Evolutionary conservation across 2,329 filamentous ascomycete species (phyloP), one percentile per base, ranked within the genome.

Genomic region (Ophiostoma perfectum): DNA sequence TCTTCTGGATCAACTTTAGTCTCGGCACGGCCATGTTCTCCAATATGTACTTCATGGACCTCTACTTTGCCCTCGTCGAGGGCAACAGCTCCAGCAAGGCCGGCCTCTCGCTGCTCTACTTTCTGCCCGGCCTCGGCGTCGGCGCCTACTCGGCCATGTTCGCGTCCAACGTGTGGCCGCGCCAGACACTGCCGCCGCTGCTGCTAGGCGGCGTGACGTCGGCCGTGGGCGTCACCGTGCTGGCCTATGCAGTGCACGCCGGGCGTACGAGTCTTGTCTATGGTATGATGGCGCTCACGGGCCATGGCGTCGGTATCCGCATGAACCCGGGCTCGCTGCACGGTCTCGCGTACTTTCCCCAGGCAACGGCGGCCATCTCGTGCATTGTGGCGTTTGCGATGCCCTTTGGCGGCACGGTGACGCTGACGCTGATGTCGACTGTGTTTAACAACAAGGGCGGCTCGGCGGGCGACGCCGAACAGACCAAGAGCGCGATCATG

Each of bases 11-110:
- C 72, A 87, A 88, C 72, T 85, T 88, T 73, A 80, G 82, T 5
- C 82, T 83, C 0, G 88, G 88, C 9, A 82, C 86, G 72, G 81
- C 79, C 67, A 82, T 82, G 79, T 84, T 47, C 38, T 78, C 77
- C 84, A 84, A 79, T 71, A 84, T 90, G 72, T 91, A 90, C 75
- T 91, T 90, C 72, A 84, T 88, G 72, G 85, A 85, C 18, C 81
- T 90, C n/a, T 91, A 90, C 75, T 90, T 90, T 75, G 84, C 85
- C 1, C 77, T 89, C 8, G 87, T 90, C 55, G 65, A 69, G 38
- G 64, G 64, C 58, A 55, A 84, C 70, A 75, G 71, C 72, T 41
- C 80, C 78, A 41, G 82, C 38, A 74, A 83, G 65, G 81, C 86
- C 3, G 68, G 68, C 8, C 6, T 67, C 16, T 65, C 68, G 69